Percentiles rank a stretch among this genome's conserved stretches.
phyloP scores from a whole-genome alignment of 2,329 filamentous ascomycete species.

The Periglandula ipomoeae region DNA sequence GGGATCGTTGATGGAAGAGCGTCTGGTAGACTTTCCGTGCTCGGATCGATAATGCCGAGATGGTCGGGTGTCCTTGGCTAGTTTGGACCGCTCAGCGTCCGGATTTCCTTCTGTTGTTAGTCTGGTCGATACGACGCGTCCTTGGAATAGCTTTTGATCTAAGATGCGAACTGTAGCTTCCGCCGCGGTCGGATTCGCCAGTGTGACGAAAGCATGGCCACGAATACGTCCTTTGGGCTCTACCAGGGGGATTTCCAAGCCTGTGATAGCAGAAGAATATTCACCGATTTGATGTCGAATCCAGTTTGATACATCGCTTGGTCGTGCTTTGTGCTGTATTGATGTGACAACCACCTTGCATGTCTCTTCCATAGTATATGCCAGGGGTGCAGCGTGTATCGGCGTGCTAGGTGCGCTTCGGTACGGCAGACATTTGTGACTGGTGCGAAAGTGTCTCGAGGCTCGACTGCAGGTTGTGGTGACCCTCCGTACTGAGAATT shows the following conservation, averaged over 20 bases:
- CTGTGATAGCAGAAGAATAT: conserved; percentile 11
- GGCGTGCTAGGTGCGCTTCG: not conserved
- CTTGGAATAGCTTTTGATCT: conserved; percentile 17
- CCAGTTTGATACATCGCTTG: conserved; percentile 19
- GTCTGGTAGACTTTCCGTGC: not conserved
- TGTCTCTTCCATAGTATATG: conserved; percentile 8
- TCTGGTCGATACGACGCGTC: conserved; percentile 13
- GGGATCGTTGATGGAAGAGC: not conserved
- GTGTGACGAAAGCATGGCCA: conserved; percentile 18
- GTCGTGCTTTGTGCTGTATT: conserved; percentile 15
- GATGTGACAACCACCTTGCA: conserved; percentile 18
- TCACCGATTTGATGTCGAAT: conserved; percentile 16
- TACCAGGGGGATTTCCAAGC: conserved; percentile 18
- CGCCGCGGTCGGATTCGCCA: conserved; percentile 15
- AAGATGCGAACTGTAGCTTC: conserved; percentile 16
- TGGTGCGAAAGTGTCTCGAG: not conserved
- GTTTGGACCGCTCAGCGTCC: not conserved
- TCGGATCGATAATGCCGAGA: not conserved
- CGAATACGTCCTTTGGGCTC: conserved; percentile 14
- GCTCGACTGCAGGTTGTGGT: not conserved
- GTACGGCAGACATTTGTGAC: not conserved
- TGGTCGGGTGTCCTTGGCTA: not conserved
- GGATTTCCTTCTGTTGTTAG: not conserved
- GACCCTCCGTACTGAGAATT: not conserved
- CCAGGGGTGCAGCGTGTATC: not conserved